Evolutionary conservation across 1,284 basidiomycete genomes (phyloP).

Genomic region (Heterobasidion annosum): DNA sequence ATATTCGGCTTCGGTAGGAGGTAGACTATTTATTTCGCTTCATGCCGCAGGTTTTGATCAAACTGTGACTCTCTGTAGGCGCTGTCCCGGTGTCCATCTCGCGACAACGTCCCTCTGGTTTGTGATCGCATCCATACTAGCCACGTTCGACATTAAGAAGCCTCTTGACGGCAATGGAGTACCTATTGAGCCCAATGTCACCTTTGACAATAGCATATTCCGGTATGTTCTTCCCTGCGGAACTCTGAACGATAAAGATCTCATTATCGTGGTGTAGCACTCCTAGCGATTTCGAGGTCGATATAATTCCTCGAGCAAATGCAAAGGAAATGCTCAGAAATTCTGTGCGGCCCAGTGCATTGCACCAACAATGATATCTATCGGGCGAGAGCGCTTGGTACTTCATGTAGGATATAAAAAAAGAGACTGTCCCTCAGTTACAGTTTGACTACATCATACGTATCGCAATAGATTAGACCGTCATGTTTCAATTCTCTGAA

Average conservation of each 20-base stretch:
- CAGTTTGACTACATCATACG: no score
- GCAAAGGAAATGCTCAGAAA: neutral
- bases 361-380: no score
- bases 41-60: neutral
- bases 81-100: slow-evolving; percentile 42
- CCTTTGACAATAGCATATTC: slow-evolving; percentile 45
- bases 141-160: slow-evolving; percentile 42
- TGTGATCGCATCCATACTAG: slow-evolving; percentile 37
- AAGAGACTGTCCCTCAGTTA: no score
- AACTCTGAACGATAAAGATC: no score
- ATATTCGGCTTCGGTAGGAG: slow-evolving; percentile 42
- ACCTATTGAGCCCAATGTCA: slow-evolving; percentile 32
- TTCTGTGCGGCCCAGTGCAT: neutral
- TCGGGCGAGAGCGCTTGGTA: no score
- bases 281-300: neutral
- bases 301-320: neutral
- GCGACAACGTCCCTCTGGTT: slow-evolving; percentile 47
- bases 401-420: no score
- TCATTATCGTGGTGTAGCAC: neutral
- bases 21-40: neutral
- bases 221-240: slow-evolving; percentile 14
- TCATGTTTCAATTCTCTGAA: no score
- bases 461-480: no score
- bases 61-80: slow-evolving; percentile 20
- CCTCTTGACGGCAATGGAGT: slow-evolving; percentile 35